A percentile compares a stretch with the other conserved stretches of the same genome.
Evolutionary conservation across 768 basidiomycete genomes (phyloP).

Genomic region (Omphalotus guepiniiformis): DNA sequence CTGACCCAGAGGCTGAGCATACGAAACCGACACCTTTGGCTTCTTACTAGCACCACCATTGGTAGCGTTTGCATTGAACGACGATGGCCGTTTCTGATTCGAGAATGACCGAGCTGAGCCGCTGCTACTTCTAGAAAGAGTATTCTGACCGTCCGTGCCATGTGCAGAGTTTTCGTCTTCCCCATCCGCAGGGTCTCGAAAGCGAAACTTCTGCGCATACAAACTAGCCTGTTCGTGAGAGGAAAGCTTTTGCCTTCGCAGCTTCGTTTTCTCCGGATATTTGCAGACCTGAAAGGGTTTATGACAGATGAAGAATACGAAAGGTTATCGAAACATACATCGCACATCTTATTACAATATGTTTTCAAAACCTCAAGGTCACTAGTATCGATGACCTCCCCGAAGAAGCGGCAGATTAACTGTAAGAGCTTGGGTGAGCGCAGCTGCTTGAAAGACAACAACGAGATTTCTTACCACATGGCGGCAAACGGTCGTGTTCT

Average conservation of each 20-base stretch:
- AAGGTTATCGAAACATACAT: slow-evolving; percentile 41
- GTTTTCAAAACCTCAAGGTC: slow-evolving; percentile 39
- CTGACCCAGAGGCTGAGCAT: slow-evolving; percentile 27
- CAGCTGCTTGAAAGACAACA: background rate
- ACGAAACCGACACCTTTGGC: slow-evolving; percentile 25
- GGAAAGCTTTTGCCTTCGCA: slow-evolving; percentile 42
- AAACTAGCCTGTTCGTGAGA: background rate
- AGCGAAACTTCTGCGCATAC: too few relatives aligned
- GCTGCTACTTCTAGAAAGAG: too few relatives aligned
- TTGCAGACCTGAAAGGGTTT: slow-evolving; percentile 59
- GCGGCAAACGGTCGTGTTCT: slow-evolving; percentile 55
- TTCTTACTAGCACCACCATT: slow-evolving; percentile 2
- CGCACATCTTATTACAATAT: slow-evolving; percentile 78
- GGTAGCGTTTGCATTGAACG: background rate
- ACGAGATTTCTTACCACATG: slow-evolving; percentile 74
- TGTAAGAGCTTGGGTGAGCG: slow-evolving; percentile 19
- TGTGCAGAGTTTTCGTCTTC: too few relatives aligned
- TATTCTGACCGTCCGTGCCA: too few relatives aligned
- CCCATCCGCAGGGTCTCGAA: too few relatives aligned
- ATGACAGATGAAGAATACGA: background rate
- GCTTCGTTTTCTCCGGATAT: slow-evolving; percentile 61
- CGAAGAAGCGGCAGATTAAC: slow-evolving; percentile 80
- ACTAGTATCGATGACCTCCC: slow-evolving; percentile 54
- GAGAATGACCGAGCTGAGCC: background rate
- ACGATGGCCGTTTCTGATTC: background rate